These are phyloP conservation scores for Lactarius evosmus DNA, from an alignment of 768 basidiomycete species.

Conservation along the genomic window DNA sequence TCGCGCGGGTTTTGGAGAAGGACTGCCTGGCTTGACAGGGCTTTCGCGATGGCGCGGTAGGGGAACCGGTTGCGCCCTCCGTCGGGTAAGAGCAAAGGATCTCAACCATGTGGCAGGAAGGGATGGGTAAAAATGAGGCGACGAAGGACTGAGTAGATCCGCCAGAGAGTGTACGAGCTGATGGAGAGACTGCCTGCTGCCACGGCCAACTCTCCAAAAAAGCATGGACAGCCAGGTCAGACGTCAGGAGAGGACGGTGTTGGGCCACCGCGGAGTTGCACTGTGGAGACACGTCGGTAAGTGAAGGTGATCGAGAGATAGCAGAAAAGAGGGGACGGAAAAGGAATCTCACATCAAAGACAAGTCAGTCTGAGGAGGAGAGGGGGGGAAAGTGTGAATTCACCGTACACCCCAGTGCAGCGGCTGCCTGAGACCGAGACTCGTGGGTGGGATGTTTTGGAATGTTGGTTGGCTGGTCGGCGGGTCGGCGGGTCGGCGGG, in stretches of 20 bases:
- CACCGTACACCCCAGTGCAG: too few species aligned
- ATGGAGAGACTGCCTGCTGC: slow-evolving; percentile 49
- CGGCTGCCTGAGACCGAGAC: too few species aligned
- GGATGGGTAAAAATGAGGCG: slow-evolving; percentile 23
- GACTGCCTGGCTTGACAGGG: neutral
- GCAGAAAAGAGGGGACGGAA: slow-evolving; percentile 6
- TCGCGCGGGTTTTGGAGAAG: neutral
- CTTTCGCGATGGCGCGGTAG: slow-evolving; percentile 9
- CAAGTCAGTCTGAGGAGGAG: slow-evolving; percentile 5
- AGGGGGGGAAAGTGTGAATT: neutral
- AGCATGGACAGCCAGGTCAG: slow-evolving; percentile 67
- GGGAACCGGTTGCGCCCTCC: slow-evolving; percentile 6
- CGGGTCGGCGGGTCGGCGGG: slow-evolving; percentile 1
- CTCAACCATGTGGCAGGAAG: slow-evolving; percentile 30
- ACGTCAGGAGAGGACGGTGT: slow-evolving; percentile 36
- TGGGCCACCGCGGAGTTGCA: slow-evolving; percentile 37
- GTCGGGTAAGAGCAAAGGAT: slow-evolving; percentile 15
- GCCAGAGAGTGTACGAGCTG: slow-evolving; percentile 31
- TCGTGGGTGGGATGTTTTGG: neutral
- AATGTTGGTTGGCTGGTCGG: neutral
- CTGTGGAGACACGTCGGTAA: slow-evolving; percentile 10
- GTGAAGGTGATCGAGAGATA: slow-evolving; percentile 9
- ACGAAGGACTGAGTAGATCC: slow-evolving; percentile 30
- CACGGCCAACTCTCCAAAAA: slow-evolving; percentile 58
- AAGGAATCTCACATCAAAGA: slow-evolving; percentile 21